Conservation (phyloP, 371 early-diverging fungal genomes). For the Choanephora cucurbitarum region DNA sequence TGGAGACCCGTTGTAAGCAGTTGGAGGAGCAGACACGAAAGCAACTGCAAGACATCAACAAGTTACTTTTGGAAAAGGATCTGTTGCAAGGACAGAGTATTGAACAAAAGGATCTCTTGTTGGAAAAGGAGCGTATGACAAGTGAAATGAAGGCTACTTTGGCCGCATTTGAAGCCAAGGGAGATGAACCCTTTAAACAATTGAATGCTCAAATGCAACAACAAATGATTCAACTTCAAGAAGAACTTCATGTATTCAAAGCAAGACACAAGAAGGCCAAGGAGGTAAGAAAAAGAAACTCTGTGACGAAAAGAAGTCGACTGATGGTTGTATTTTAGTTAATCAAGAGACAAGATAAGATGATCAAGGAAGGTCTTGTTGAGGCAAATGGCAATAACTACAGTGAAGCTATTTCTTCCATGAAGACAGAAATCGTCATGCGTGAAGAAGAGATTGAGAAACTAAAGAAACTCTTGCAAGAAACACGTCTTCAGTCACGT, state of each 20-base stretch:
- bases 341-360: conserved; percentile 62
- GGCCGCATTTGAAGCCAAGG: conserved; percentile 66
- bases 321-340: conserved; percentile 16
- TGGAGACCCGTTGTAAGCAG: conserved; percentile 45
- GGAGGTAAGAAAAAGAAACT: conserved; percentile 47
- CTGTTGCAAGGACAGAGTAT: conserved; percentile 55
- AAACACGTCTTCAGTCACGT: conserved; percentile 55
- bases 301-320: not conserved
- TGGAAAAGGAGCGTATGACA: conserved; percentile 58
- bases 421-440: conserved; percentile 61
- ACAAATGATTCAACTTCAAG: conserved; percentile 55
- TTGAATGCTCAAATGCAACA: conserved; percentile 59
- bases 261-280: conserved; percentile 72
- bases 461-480: conserved; percentile 63
- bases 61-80: conserved; percentile 69
- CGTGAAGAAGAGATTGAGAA: conserved; percentile 72
- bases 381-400: conserved; percentile 34
- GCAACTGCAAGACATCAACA: conserved; percentile 66
- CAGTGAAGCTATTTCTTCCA: conserved; percentile 72
- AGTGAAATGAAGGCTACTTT: conserved; percentile 71
- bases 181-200: conserved; percentile 64
- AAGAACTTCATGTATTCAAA: conserved; percentile 60
- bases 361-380: conserved; percentile 48
- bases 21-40: conserved; percentile 64
- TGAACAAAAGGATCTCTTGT: conserved; percentile 56